Evolutionary conservation across 2,329 filamentous ascomycete genomes (phyloP), one percentile per base, ranked within the genome.

Genomic region (Helotiales sp.): DNA sequence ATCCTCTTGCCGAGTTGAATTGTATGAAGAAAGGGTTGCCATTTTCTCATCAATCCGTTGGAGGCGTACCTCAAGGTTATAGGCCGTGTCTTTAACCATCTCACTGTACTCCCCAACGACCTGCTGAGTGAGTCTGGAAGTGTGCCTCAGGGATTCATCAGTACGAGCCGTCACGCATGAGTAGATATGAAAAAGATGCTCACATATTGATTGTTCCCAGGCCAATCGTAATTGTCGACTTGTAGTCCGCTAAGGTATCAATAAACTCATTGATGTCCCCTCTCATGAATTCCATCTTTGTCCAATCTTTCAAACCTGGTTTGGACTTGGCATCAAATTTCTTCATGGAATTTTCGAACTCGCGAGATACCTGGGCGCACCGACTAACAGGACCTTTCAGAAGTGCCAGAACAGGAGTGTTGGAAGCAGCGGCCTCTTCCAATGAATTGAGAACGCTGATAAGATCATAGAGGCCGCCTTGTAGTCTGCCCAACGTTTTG

Each of bases 251-350:
- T 30, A 81, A 67, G 49, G 74, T 77, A 43, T 80, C 78, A 59
- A 80, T 80, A 68, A 81, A 81, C 55, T 78, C 75, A 63, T 78
- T 79, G 66, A 81, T 80, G 63, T 79, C 72, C 26, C 78, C 78
- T 74, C 71, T 76, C 77, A 76, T 80, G 43, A 80, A 81, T 69
- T 81, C 78, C 77, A 81, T 76, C 72, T 76, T 80, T 66, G 76
- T 67, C 79, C 78, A 82, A 72, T 81, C 79, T 74, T 69, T 75
- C 72, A 81, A 70, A 24, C 77, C 73, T 3, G 71, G 71, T 66
- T 74, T 79, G 65, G 77, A 77, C 54, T 77, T 79, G 40, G 64
- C 70, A 62, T 63, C 64, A 65, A 80, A 81, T n/a, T 49, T 66
- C 65, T 77, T 71, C 76, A 81, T 80, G 47, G 76, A 73, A 8